A percentile compares a stretch with the other conserved stretches of the same genome.
These are phyloP conservation scores for Aspergillus jensenii DNA, from an alignment of 2,329 filamentous ascomycete genomes.

Conservation along the genomic window DNA sequence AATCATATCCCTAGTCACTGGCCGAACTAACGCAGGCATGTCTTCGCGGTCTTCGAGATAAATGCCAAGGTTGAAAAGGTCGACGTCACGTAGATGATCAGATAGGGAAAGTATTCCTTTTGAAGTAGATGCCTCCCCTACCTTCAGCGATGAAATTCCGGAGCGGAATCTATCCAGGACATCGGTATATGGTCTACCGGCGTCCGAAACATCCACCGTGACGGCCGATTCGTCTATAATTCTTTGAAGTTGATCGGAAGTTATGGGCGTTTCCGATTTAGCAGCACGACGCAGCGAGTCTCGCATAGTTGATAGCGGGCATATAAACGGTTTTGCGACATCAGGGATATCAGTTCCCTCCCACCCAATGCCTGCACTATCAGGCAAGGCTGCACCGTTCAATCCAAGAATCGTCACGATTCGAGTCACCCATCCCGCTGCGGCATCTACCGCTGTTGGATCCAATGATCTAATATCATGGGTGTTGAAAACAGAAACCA, in stretches of 20 bases:
- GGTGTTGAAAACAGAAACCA: neutral
- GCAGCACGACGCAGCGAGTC: neutral
- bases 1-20: neutral
- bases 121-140: no score
- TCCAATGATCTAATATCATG: rapidly evolving
- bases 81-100: neutral
- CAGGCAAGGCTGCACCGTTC: neutral
- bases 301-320: neutral
- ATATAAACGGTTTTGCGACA: neutral
- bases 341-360: neutral
- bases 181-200: neutral
- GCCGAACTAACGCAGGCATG: neutral
- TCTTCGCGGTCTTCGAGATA: neutral
- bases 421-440: neutral
- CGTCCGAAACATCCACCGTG: no score
- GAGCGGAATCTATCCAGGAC: neutral
- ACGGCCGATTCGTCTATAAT: neutral
- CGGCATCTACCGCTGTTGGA: neutral
- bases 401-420: neutral
- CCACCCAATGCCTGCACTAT: neutral
- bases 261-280: neutral
- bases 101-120: neutral
- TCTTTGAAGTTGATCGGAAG: neutral
- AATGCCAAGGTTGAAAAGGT: neutral
- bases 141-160: neutral